A percentile compares a stretch with the other conserved stretches of the same genome.
Conservation (phyloP, 2,329 filamentous ascomycete genomes). For the Xylariaceae sp. region DNA sequence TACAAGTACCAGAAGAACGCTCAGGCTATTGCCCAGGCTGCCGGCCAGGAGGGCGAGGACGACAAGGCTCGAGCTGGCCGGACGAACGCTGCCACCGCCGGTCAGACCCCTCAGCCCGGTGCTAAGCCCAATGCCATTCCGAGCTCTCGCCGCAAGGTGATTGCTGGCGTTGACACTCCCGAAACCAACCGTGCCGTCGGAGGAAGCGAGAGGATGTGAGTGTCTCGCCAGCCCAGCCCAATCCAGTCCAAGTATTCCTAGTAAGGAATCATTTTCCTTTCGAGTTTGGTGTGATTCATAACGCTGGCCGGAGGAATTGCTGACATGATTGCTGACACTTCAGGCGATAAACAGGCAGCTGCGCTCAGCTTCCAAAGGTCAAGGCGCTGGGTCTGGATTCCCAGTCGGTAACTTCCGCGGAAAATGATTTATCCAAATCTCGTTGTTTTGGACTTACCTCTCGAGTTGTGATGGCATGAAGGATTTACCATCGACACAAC, state of each 20-base stretch:
- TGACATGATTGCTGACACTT: slow-evolving; percentile 75
- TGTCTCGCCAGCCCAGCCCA: slow-evolving; percentile 56
- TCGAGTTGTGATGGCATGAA: slow-evolving; percentile 21
- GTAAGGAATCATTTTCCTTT: slow-evolving; percentile 84
- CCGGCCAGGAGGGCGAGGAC: slow-evolving; percentile 64
- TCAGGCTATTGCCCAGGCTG: slow-evolving; percentile 84
- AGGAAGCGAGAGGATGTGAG: slow-evolving; percentile 95
- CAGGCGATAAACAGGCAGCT: slow-evolving; percentile 81
- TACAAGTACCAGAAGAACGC: slow-evolving; percentile 99
- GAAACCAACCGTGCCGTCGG: slow-evolving; percentile 72
- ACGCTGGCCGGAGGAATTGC: slow-evolving; percentile 72
- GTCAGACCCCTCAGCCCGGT: slow-evolving; percentile 54
- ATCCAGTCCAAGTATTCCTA: slow-evolving; percentile 61
- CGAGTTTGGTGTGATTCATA: slow-evolving; percentile 75
- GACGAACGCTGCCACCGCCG: slow-evolving; percentile 61
- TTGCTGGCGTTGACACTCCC: slow-evolving; percentile 63
- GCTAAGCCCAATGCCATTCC: slow-evolving; percentile 71
- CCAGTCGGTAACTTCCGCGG: slow-evolving; percentile 38
- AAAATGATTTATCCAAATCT: slow-evolving; percentile 32
- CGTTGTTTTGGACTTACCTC: slow-evolving; percentile 17
- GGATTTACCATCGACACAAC: slow-evolving; percentile 14
- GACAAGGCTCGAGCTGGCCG: slow-evolving; percentile 69
- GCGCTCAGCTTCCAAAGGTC: slow-evolving; percentile 75
- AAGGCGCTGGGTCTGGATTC: slow-evolving; percentile 36
- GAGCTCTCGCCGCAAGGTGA: slow-evolving; percentile 79